phyloP scores from a whole-genome alignment of 345 rosid genomes.

The Turritis glabra region DNA sequence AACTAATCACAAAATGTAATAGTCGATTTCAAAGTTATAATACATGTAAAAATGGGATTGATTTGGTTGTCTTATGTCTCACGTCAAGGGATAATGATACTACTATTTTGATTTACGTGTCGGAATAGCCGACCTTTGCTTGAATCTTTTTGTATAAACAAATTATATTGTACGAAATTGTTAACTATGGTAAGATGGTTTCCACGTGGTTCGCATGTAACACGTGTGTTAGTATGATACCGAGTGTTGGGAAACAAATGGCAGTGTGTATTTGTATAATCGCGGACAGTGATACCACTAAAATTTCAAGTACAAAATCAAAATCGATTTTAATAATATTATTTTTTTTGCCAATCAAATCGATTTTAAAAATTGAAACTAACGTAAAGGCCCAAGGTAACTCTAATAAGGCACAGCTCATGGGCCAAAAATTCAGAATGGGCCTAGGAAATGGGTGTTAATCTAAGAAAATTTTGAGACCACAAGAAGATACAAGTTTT shows the following conservation, averaged over 20 bases:
- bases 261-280: background rate
- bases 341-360: no score
- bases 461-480: no score
- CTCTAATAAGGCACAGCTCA: fast-evolving
- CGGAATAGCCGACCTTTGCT: constrained; percentile 6
- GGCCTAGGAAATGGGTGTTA: no score
- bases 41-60: constrained; percentile 29
- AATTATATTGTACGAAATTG: background rate
- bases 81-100: background rate
- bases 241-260: background rate
- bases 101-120: constrained; percentile 16
- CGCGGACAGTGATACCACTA: background rate
- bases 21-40: background rate
- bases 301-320: no score
- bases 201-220: constrained; percentile 26
- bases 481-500: no score
- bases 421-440: background rate
- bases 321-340: background rate
- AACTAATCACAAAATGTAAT: background rate
- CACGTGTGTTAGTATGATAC: constrained; percentile 22
- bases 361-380: no score
- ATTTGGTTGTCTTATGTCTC: background rate
- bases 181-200: background rate
- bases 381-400: no score
- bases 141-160: background rate